Conservation (phyloP, 2,329 filamentous ascomycete species). For the Trichoderma sp. region DNA sequence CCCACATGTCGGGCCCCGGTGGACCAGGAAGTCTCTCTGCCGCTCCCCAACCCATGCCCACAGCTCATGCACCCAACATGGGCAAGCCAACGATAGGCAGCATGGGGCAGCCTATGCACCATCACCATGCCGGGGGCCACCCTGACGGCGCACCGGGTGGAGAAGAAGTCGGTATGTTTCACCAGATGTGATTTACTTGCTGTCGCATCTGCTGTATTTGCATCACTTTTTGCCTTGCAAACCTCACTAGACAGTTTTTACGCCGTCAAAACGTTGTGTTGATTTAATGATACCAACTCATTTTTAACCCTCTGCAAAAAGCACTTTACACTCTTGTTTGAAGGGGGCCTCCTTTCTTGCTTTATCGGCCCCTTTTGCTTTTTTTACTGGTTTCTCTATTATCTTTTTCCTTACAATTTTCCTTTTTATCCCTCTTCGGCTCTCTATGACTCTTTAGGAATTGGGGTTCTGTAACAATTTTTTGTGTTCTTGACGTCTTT, state of each 20-base stretch:
- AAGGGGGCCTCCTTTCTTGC: constrained; percentile 20
- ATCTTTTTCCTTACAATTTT: constrained; percentile 30
- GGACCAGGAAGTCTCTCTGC: constrained; percentile 66
- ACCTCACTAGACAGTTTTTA: constrained; percentile 28
- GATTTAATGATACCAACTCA: constrained; percentile 43
- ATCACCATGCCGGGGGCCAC: constrained; percentile 53
- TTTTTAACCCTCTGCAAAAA: constrained; percentile 26
- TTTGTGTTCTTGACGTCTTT: constrained; percentile 25
- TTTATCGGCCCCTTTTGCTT: constrained; percentile 27
- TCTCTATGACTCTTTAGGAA: constrained; percentile 30
- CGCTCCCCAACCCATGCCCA: constrained; percentile 62
- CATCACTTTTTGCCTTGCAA: constrained; percentile 31
- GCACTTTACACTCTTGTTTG: constrained; percentile 30
- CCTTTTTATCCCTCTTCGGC: constrained; percentile 28
- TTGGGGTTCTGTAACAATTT: constrained; percentile 30
- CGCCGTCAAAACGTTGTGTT: constrained; percentile 34
- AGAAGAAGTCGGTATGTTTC: constrained; percentile 98
- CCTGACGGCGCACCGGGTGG: constrained; percentile 61
- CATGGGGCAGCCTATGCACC: constrained; percentile 70
- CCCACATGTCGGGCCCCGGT: constrained; percentile 68
- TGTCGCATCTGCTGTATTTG: constrained; percentile 44
- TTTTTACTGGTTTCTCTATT: constrained; percentile 24
- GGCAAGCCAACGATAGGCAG: constrained; percentile 65
- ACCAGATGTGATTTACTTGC: constrained; percentile 73
- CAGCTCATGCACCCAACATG: constrained; percentile 56